These are phyloP conservation scores for Strigomonas oncopelti DNA, from an alignment of 208 protist genomes.

Conservation along the genomic window DNA sequence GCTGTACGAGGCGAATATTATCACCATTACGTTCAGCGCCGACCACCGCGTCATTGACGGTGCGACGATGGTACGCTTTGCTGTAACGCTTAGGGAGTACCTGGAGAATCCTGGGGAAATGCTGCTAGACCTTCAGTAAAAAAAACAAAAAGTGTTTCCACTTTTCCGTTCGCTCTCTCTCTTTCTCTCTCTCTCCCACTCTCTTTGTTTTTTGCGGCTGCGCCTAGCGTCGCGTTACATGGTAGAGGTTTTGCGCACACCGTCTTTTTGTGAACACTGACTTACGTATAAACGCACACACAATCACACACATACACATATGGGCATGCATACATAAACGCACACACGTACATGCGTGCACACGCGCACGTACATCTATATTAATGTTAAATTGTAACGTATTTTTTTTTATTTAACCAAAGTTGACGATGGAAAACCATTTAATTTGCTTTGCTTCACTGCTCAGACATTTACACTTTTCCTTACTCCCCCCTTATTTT, in stretches of 20 bases:
- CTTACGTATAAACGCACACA: no score
- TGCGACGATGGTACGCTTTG: constrained; percentile 95
- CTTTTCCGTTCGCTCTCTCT: neutral
- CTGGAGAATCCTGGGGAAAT: constrained; percentile 87
- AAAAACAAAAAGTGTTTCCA: neutral
- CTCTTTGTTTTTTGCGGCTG: neutral
- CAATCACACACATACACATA: neutral
- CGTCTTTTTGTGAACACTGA: no score
- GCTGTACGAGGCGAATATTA: constrained; percentile 56
- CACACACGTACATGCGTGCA: constrained; percentile 4
- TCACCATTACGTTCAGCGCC: constrained; percentile 83
- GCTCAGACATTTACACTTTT: constrained; percentile 5
- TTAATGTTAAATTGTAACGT: neutral
- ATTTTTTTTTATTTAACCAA: constrained; percentile 4
- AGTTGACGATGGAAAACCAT: neutral
- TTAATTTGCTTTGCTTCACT: neutral
- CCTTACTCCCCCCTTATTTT: constrained; percentile 17
- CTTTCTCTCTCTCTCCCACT: constrained; percentile 10
- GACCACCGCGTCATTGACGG: constrained; percentile 97
- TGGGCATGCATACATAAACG: neutral
- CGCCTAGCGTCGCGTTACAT: no score
- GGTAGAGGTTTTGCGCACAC: no score
- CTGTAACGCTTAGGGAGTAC: constrained; percentile 83
- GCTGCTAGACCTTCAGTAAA: constrained; percentile 69
- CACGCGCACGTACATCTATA: no score